Conservation (phyloP, 2,329 filamentous ascomycete species). For the Cytospora paraplurivora region DNA sequence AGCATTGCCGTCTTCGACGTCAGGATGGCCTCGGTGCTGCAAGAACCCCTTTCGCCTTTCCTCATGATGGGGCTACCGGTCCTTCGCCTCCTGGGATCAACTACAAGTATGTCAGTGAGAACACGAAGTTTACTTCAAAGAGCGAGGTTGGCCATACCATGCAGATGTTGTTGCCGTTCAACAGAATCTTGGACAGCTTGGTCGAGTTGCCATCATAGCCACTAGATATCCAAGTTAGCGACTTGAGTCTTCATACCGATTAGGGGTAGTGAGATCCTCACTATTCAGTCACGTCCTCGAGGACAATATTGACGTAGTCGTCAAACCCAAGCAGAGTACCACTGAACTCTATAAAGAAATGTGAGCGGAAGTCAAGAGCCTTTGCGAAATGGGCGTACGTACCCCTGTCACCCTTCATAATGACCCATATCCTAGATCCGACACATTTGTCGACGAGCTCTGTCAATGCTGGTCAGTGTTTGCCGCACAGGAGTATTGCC, state of each 20-base stretch:
- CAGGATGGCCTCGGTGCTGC: conserved; percentile 54
- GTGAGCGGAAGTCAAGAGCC: conserved; percentile 20
- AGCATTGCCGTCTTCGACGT: conserved; percentile 19
- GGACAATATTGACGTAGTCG: conserved; percentile 99
- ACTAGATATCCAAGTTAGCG: conserved; percentile 48
- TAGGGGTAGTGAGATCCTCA: conserved; percentile 46
- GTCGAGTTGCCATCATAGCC: conserved; percentile 88
- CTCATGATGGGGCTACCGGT: conserved; percentile 47
- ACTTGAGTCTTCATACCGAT: too few species aligned
- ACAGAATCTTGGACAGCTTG: conserved; percentile 88
- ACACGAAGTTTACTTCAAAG: neutral
- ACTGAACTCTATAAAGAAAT: conserved; percentile 73
- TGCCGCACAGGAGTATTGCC: neutral
- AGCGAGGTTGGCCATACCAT: conserved; percentile 68
- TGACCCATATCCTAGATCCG: conserved; percentile 95
- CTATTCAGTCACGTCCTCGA: conserved; percentile 98
- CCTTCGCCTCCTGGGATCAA: conserved; percentile 79
- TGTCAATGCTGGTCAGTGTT: conserved; percentile 41
- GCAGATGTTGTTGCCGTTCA: conserved; percentile 99
- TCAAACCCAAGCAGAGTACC: conserved; percentile 95
- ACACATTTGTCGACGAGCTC: conserved; percentile 99
- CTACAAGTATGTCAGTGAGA: conserved; percentile 44
- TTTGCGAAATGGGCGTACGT: conserved; percentile 27
- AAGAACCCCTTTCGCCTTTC: neutral
- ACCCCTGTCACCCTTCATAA: conserved; percentile 99